These are phyloP conservation scores for Sclerotinia minor DNA, from an alignment of 2,329 filamentous ascomycete species.

Conservation along the genomic window DNA sequence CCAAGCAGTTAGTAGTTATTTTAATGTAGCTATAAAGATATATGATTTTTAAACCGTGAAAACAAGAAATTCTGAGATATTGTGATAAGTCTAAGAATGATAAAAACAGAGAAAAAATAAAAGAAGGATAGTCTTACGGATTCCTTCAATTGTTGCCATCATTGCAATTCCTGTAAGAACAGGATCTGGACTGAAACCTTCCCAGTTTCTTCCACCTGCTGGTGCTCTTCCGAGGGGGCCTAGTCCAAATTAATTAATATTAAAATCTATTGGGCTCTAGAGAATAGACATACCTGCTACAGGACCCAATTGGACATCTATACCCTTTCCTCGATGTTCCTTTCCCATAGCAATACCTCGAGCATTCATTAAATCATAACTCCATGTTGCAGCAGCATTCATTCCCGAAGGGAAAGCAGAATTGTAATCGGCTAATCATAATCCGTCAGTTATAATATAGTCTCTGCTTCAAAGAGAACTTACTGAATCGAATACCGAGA, in stretches of 20 bases:
- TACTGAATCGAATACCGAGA: slow-evolving; percentile 46
- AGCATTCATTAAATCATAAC: slow-evolving; percentile 68
- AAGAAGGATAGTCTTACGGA: slow-evolving; percentile 43
- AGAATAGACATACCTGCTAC: slow-evolving; percentile 53
- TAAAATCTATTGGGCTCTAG: not conserved
- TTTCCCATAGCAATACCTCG: slow-evolving; percentile 68
- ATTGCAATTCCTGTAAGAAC: slow-evolving; percentile 73
- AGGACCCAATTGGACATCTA: slow-evolving; percentile 72
- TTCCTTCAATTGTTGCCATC: slow-evolving; percentile 72
- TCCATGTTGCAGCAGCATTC: slow-evolving; percentile 72
- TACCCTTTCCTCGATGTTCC: slow-evolving; percentile 72
- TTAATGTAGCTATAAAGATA: too few species aligned
- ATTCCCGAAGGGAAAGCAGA: slow-evolving; percentile 78
- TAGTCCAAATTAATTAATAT: not conserved
- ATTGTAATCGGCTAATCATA: slow-evolving; percentile 59
- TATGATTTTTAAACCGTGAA: not conserved
- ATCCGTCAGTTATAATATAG: slow-evolving; percentile 47
- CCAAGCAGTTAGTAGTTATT: not conserved
- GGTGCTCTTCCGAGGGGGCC: slow-evolving; percentile 62
- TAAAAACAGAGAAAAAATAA: not conserved
- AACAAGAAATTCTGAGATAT: too few species aligned
- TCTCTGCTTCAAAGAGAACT: slow-evolving; percentile 19
- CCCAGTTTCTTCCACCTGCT: slow-evolving; percentile 71
- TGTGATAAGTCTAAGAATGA: too few species aligned
- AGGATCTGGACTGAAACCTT: slow-evolving; percentile 71